Evolutionary conservation across 352 stramenopile genomes (phyloP).

Genomic region (Globisporangium mamillatum): DNA sequence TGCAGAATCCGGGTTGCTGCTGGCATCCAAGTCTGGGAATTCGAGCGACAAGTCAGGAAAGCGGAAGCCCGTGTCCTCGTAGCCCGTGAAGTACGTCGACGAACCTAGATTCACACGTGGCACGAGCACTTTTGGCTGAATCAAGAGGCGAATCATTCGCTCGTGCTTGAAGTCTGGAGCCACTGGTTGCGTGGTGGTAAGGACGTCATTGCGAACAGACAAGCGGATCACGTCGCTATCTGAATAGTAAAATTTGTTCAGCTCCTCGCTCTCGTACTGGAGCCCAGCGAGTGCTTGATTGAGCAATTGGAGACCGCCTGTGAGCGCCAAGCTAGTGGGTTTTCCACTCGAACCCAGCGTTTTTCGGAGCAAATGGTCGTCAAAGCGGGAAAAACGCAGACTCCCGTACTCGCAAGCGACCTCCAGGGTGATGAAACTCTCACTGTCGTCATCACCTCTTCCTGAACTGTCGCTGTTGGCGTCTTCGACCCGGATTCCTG

Average conservation of each 20-base stretch:
- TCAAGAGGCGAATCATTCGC: constrained; percentile 24
- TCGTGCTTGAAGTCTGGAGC: constrained; percentile 13
- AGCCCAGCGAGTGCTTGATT: constrained; percentile 23
- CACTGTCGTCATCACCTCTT: not conserved
- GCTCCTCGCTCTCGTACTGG: constrained; percentile 16
- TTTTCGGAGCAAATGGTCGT: constrained; percentile 5
- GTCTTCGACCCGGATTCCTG: constrained; percentile 16
- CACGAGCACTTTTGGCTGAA: constrained; percentile 23
- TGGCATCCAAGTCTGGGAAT: constrained; percentile 1
- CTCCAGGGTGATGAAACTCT: constrained; percentile 12
- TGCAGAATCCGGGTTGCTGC: not conserved
- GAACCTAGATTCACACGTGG: constrained; percentile 27
- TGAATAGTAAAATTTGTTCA: constrained; percentile 8
- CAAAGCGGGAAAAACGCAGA: constrained; percentile 12
- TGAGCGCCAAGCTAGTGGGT: not conserved
- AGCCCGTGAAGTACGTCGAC: constrained; percentile 24
- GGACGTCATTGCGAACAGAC: constrained; percentile 16
- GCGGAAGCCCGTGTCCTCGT: constrained; percentile 42
- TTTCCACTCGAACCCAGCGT: not conserved
- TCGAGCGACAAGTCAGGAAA: constrained; percentile 37
- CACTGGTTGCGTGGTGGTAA: not conserved
- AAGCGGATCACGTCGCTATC: constrained; percentile 22
- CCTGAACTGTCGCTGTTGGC: constrained; percentile 5
- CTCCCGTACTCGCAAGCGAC: constrained; percentile 13
- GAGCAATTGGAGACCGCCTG: constrained; percentile 3